These are phyloP conservation scores for Pseudogymnoascus sp. DNA, from an alignment of 2,329 filamentous ascomycete genomes.

Conservation along the genomic window DNA sequence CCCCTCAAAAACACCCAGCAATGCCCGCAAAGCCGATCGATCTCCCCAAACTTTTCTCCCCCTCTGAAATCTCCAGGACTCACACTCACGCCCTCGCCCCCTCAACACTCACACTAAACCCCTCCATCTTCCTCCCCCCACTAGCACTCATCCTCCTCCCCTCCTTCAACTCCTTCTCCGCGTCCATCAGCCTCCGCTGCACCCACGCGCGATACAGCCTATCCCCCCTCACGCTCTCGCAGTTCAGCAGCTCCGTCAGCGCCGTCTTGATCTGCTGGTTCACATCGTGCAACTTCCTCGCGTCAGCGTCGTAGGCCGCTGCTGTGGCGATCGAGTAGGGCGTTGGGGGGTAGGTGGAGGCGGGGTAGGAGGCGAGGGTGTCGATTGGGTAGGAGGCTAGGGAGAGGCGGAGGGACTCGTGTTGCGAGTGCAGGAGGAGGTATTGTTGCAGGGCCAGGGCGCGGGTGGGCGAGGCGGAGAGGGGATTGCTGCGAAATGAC, in stretches of 20 bases:
- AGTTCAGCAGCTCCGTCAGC: conserved; percentile 47
- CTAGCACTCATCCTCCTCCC: conserved; percentile 20
- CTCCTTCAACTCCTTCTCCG: conserved; percentile 38
- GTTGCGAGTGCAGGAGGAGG: conserved; percentile 29
- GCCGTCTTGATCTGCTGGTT: conserved; percentile 47
- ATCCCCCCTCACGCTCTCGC: conserved; percentile 41
- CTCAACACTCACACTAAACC: neutral
- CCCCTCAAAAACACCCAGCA: neutral
- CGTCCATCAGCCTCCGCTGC: conserved; percentile 45
- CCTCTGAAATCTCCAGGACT: neutral
- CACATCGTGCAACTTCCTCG: conserved; percentile 37
- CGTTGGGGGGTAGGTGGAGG: neutral
- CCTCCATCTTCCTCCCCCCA: conserved; percentile 19
- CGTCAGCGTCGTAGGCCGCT: conserved; percentile 15
- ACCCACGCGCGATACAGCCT: conserved; percentile 41
- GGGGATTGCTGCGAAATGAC: conserved; percentile 17
- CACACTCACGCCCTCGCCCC: neutral
- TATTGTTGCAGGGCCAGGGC: conserved; percentile 31
- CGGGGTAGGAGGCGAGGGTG: conserved; percentile 11
- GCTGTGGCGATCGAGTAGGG: neutral
- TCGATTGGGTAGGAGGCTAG: conserved; percentile 18
- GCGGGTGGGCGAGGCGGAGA: conserved; percentile 22
- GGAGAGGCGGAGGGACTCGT: conserved; percentile 28
- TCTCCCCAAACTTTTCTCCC: neutral
- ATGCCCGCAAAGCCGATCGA: neutral